phyloP scores from a whole-genome alignment of 768 basidiomycete genomes.

The Mycena vulgaris region DNA sequence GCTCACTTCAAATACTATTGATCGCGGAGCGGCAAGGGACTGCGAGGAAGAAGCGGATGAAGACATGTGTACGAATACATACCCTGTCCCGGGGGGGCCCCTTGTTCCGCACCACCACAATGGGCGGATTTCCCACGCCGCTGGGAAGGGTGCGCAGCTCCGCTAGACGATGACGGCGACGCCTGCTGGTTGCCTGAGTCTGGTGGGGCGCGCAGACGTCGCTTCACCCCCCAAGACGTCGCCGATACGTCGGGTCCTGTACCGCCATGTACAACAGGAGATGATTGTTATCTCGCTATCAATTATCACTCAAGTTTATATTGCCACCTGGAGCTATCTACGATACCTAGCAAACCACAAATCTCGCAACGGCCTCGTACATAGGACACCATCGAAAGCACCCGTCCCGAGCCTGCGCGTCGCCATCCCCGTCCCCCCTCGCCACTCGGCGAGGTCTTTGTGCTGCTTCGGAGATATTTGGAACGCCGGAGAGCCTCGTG shows the following conservation, averaged over 20 bases:
- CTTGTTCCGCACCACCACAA: neutral
- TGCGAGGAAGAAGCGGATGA: too few relatives aligned
- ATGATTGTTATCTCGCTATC: neutral
- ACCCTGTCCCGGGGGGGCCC: neutral
- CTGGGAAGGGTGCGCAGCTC: neutral
- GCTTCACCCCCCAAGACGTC: neutral
- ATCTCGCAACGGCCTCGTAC: too few relatives aligned
- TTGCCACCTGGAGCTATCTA: neutral
- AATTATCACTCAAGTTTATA: too few relatives aligned
- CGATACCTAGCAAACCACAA: too few relatives aligned
- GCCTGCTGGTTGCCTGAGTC: constrained; percentile 2
- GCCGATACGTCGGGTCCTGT: neutral
- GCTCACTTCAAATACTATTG: too few relatives aligned
- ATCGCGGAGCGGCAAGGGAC: too few relatives aligned
- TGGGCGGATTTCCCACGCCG: neutral
- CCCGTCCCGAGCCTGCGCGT: too few relatives aligned
- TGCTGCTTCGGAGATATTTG: too few relatives aligned
- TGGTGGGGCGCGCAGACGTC: neutral
- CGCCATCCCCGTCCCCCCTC: too few relatives aligned
- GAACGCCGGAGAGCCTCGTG: neutral
- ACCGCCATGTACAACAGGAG: neutral
- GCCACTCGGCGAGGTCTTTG: too few relatives aligned
- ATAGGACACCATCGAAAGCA: too few relatives aligned
- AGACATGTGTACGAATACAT: too few relatives aligned
- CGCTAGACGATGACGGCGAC: neutral